A percentile compares a stretch with the other conserved stretches of the same genome.
Conservation (phyloP, 148 eudicot genomes). For the Salicornia ramosissima region DNA sequence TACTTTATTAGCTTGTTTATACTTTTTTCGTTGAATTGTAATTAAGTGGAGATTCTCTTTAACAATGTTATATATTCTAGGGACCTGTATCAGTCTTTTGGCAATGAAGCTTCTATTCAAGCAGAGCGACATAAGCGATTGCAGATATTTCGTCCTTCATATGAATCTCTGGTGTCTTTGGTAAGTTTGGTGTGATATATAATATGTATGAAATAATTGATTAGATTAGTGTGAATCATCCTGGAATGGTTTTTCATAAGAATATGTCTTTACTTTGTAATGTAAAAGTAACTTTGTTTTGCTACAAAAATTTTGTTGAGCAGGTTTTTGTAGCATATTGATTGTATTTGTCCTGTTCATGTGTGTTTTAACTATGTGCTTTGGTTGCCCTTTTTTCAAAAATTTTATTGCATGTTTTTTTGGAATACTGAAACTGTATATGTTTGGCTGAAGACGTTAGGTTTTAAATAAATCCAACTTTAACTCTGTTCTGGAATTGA, state of each 20-base stretch:
- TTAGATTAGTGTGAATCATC: slow-evolving; percentile 2
- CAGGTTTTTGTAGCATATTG: background rate
- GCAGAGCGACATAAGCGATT: slow-evolving; percentile 78
- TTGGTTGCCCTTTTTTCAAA: background rate
- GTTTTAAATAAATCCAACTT: background rate
- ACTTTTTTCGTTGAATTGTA: slow-evolving; percentile 8
- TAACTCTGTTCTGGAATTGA: background rate
- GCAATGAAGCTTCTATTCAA: slow-evolving; percentile 63
- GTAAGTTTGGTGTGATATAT: slow-evolving; percentile 42
- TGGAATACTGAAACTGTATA: background rate
- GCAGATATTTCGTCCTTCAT: slow-evolving; percentile 69
- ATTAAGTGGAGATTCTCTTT: background rate
- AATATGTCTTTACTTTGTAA: slow-evolving; percentile 5
- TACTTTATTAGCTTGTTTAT: background rate
- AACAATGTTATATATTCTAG: slow-evolving; percentile 33
- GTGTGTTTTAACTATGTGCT: background rate
- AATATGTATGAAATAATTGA: background rate
- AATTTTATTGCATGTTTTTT: slow-evolving; percentile 1
- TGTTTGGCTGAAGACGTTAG: background rate
- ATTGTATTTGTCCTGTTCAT: background rate
- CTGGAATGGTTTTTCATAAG: background rate
- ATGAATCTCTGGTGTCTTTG: slow-evolving; percentile 92
- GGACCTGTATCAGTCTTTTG: slow-evolving; percentile 53
- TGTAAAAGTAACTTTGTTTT: background rate
- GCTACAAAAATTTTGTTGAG: background rate